A percentile compares a stretch with the other conserved stretches of the same genome.
Evolutionary conservation across 345 rosid species (phyloP).

Genomic region (Arabis alpina): DNA sequence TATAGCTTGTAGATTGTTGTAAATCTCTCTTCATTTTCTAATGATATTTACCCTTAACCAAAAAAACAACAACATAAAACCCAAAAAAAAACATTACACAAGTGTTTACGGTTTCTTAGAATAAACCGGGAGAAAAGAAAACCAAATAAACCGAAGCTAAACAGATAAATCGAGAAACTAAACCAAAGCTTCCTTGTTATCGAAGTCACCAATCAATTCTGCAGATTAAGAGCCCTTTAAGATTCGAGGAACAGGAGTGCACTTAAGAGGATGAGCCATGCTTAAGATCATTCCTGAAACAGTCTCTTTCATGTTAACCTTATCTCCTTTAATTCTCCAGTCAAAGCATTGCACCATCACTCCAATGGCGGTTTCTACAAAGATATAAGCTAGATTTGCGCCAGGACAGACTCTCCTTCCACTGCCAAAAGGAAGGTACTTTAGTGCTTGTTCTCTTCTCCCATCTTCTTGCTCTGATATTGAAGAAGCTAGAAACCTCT

Average conservation of each 20-base stretch:
- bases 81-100: no score
- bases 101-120: no score
- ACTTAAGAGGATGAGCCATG: constrained; percentile 13
- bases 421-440: constrained; percentile 63
- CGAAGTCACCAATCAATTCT: neutral
- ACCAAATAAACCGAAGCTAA: no score
- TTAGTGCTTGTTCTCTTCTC: constrained; percentile 50
- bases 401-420: constrained; percentile 75
- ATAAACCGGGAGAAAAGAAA: no score
- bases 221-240: neutral
- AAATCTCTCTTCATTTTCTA: no score
- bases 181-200: no score
- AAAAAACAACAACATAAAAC: no score
- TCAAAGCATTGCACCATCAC: constrained; percentile 39
- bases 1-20: no score
- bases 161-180: no score
- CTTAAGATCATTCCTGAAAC: neutral
- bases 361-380: constrained; percentile 18
- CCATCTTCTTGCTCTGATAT: constrained; percentile 31
- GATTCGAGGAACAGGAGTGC: neutral
- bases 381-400: constrained; percentile 43
- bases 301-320: constrained; percentile 27
- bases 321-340: constrained; percentile 47
- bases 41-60: no score
- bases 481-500: constrained; percentile 47